These are phyloP conservation scores for Xerocomus potaroensis DNA, from an alignment of 768 basidiomycete species.

Conservation along the genomic window DNA sequence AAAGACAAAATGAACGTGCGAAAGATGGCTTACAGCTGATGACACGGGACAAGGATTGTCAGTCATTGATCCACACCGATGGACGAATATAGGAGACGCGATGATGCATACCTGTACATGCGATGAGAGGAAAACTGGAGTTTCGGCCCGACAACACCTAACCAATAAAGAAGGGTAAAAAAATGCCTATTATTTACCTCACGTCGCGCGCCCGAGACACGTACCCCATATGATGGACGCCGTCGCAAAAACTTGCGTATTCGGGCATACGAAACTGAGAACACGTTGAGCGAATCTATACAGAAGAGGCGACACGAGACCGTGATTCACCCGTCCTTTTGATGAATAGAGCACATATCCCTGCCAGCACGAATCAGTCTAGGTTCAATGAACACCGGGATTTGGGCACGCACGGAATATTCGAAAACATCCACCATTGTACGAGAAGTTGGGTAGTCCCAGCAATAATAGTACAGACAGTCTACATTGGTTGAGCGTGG, in stretches of 20 bases:
- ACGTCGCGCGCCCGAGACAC: slow-evolving; percentile 5
- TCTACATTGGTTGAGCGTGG: slow-evolving; percentile 28
- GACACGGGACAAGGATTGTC: slow-evolving; percentile 11
- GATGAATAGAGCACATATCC: slow-evolving; percentile 42
- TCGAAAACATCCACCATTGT: slow-evolving; percentile 65
- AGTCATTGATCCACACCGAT: too few species aligned
- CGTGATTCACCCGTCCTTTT: slow-evolving; percentile 35
- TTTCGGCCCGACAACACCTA: slow-evolving; percentile 67
- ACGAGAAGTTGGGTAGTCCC: slow-evolving; percentile 74
- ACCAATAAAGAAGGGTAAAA: slow-evolving; percentile 15
- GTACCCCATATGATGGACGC: slow-evolving; percentile 51
- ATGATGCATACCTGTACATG: slow-evolving; percentile 52
- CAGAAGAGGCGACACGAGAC: not conserved
- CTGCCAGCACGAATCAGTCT: slow-evolving; percentile 22
- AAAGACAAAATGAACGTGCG: slow-evolving; percentile 2
- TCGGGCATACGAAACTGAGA: slow-evolving; percentile 46
- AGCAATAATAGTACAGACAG: slow-evolving; percentile 61
- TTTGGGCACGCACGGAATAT: slow-evolving; percentile 44
- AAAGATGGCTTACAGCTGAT: slow-evolving; percentile 15
- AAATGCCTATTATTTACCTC: not conserved
- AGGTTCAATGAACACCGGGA: not conserved
- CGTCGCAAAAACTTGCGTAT: slow-evolving; percentile 49
- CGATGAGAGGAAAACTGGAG: slow-evolving; percentile 52
- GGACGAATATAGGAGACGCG: not conserved
- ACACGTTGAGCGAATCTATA: not conserved